Conservation (phyloP, 1,284 basidiomycete species). For the Schizophyllum commune region DNA sequence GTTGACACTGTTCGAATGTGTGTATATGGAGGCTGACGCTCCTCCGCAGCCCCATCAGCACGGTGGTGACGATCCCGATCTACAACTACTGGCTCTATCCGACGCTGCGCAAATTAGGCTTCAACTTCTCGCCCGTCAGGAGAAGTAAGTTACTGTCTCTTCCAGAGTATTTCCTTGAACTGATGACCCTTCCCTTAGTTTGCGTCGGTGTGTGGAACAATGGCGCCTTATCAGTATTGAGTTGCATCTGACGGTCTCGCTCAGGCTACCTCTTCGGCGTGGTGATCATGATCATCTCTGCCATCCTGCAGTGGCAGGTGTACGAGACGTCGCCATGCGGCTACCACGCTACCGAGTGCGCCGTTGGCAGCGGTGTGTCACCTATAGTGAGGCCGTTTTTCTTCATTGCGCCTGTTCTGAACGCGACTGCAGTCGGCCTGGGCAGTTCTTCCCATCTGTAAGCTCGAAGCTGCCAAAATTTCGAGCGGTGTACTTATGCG, state of each 20-base stretch:
- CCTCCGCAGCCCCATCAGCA: constrained; percentile 20
- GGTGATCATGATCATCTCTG: constrained; percentile 15
- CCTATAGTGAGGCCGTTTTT: constrained; percentile 7
- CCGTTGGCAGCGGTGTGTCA: constrained; percentile 16
- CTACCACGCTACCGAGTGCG: constrained; percentile 15
- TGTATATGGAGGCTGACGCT: neutral
- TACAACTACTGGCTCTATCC: constrained; percentile 34
- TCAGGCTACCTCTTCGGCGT: constrained; percentile 16
- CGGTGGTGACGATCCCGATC: constrained; percentile 22
- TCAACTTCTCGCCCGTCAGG: constrained; percentile 22
- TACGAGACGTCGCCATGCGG: constrained; percentile 20
- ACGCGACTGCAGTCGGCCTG: neutral
- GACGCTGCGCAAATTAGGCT: constrained; percentile 26
- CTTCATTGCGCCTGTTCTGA: neutral
- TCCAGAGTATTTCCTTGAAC: neutral
- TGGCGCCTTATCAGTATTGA: neutral
- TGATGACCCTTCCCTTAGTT: neutral
- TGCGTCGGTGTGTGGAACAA: neutral
- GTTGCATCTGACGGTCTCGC: neutral
- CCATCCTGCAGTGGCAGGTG: constrained; percentile 19
- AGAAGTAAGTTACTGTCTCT: constrained; percentile 4
- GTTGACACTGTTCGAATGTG: neutral
- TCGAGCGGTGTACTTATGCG: neutral
- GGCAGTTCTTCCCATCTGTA: neutral
- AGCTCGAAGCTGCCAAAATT: neutral